Conservation (phyloP, 441 rosid genomes). For the Sinapis alba region DNA sequence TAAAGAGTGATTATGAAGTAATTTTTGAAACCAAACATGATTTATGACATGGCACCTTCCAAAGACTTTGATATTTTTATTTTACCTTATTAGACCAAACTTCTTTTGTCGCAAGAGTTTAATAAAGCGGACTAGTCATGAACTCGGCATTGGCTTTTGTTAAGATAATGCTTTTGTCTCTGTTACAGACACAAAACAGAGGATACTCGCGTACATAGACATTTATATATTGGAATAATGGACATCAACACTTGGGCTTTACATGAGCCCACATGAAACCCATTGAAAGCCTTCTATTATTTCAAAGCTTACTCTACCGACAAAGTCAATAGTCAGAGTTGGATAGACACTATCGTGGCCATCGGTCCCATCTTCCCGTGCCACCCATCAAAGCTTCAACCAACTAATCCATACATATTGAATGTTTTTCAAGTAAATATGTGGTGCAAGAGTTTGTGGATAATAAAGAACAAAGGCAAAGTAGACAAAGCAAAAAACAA, state of each 20-base stretch:
- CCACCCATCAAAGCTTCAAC: conserved; percentile 21
- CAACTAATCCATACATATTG: neutral
- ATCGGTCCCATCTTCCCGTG: neutral
- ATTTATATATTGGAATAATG: neutral
- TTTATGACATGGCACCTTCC: conserved; percentile 23
- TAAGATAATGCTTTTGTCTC: neutral
- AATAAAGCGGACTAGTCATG: conserved; percentile 5
- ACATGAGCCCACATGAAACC: neutral
- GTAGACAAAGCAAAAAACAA: neutral
- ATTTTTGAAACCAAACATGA: conserved; percentile 26
- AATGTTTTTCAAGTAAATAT: neutral
- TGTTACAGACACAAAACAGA: conserved; percentile 5
- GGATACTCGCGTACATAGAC: neutral
- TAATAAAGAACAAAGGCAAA: conserved; percentile 6
- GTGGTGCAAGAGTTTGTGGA: conserved; percentile 26
- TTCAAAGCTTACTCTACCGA: conserved; percentile 10
- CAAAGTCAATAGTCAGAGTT: conserved; percentile 20
- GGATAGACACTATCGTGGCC: conserved; percentile 10
- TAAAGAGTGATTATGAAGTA: conserved; percentile 29
- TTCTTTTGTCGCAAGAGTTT: neutral
- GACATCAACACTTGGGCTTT: neutral
- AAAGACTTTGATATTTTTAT: neutral
- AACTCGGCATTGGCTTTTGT: neutral
- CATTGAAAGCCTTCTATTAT: neutral
- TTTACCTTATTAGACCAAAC: neutral